A percentile compares a stretch with the other conserved stretches of the same genome.
Evolutionary conservation across 495 filamentous ascomycete species (phyloP).

Genomic region (Penicillium longicatenatum): DNA sequence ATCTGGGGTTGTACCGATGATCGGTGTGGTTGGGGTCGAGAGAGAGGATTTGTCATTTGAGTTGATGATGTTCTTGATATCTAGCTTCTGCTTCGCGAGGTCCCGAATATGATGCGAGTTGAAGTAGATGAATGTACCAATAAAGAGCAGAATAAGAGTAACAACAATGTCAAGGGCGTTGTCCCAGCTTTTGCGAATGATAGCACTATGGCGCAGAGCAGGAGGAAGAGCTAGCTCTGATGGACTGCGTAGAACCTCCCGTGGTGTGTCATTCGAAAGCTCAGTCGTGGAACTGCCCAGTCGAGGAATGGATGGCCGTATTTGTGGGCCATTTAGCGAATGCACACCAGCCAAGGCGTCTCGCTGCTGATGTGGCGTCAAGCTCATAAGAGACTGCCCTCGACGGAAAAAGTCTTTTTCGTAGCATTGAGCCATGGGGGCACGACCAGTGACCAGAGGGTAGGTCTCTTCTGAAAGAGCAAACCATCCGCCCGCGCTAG

Average conservation of each 20-base stretch:
- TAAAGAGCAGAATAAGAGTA: conserved; percentile 43
- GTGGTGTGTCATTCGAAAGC: conserved; percentile 44
- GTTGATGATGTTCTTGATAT: conserved; percentile 53
- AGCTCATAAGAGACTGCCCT: conserved; percentile 43
- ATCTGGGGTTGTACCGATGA: conserved; percentile 31
- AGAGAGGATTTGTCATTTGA: conserved; percentile 44
- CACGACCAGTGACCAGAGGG: conserved; percentile 74
- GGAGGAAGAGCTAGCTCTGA: conserved; percentile 49
- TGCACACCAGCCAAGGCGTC: conserved; percentile 58
- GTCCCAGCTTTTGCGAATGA: conserved; percentile 55
- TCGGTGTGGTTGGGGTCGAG: conserved; percentile 48
- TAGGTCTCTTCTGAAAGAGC: conserved; percentile 88
- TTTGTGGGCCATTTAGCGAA: conserved; percentile 43
- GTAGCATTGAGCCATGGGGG: conserved; percentile 64
- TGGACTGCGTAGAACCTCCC: conserved; percentile 39
- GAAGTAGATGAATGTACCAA: conserved; percentile 51
- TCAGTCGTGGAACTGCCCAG: conserved; percentile 35
- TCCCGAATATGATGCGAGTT: conserved; percentile 53
- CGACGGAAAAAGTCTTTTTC: conserved; percentile 56
- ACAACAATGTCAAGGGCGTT: conserved; percentile 56
- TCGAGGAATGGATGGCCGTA: conserved; percentile 39
- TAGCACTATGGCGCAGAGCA: conserved; percentile 49
- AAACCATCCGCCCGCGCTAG: conserved; percentile 85
- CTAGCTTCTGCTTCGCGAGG: conserved; percentile 52
- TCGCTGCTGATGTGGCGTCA: conserved; percentile 46